phyloP scores from a whole-genome alignment of 352 stramenopile species.

The Phytophthora colocasiae region DNA sequence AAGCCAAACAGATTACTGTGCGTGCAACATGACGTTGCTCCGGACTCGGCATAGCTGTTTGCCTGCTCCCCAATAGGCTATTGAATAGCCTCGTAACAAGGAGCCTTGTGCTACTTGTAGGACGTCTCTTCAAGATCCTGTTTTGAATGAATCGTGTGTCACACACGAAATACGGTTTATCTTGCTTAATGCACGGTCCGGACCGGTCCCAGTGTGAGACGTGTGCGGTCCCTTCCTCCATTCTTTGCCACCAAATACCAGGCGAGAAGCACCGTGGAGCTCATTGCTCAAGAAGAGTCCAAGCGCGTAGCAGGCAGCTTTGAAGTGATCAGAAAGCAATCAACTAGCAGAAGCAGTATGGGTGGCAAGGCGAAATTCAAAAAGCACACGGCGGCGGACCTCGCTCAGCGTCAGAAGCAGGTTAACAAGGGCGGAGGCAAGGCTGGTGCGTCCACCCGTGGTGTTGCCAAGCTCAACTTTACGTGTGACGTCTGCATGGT shows the following conservation, averaged over 20 bases:
- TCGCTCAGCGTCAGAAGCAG: slow-evolving; percentile 57
- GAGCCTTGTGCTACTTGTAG: too few species aligned
- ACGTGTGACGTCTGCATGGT: slow-evolving; percentile 78
- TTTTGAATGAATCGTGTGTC: slow-evolving; percentile 4
- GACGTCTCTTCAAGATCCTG: slow-evolving; percentile 12
- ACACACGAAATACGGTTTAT: neutral
- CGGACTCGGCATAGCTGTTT: too few species aligned
- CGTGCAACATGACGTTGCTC: too few species aligned
- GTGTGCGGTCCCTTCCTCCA: slow-evolving; percentile 25
- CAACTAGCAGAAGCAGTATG: slow-evolving; percentile 44
- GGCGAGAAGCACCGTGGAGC: neutral
- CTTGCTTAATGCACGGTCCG: slow-evolving; percentile 12
- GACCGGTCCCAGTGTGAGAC: slow-evolving; percentile 28
- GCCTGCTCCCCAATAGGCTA: neutral
- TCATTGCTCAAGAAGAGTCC: slow-evolving; percentile 32
- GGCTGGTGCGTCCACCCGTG: slow-evolving; percentile 43
- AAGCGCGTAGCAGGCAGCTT: slow-evolving; percentile 6
- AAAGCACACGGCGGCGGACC: slow-evolving; percentile 79
- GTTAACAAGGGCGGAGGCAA: slow-evolving; percentile 69
- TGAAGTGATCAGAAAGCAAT: neutral
- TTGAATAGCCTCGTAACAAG: too few species aligned
- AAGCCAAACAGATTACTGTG: too few species aligned
- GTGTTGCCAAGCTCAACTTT: slow-evolving; percentile 67
- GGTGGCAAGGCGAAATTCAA: slow-evolving; percentile 81
- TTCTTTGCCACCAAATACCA: slow-evolving; percentile 28